Evolutionary conservation across 331 rosid species (phyloP).

Genomic region (Acacia concinna): DNA sequence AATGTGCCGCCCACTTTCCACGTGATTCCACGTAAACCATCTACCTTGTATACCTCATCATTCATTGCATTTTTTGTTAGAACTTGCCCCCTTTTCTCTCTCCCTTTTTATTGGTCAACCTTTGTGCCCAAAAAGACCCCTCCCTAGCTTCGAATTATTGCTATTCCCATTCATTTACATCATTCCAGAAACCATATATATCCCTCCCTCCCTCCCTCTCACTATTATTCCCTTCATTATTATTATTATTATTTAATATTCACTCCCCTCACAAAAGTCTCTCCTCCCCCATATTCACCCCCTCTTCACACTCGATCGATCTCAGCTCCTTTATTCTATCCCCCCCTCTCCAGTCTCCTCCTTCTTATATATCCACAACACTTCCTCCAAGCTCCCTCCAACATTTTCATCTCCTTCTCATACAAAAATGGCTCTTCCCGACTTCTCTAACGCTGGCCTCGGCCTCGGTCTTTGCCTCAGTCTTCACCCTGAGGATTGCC

Average conservation of each 20-base stretch:
- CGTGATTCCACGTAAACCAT: slow-evolving; percentile 62
- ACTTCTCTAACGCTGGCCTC: slow-evolving; percentile 46
- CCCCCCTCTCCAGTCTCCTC: neutral
- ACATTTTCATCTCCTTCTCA: neutral
- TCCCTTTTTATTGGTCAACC: slow-evolving; percentile 57
- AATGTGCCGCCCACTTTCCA: slow-evolving; percentile 56
- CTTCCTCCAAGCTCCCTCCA: no score
- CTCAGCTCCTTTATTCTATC: neutral
- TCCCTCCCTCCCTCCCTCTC: slow-evolving; percentile 8
- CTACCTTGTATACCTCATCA: slow-evolving; percentile 34
- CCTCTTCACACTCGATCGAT: slow-evolving; percentile 26
- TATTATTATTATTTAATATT: slow-evolving; percentile 25
- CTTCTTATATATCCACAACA: neutral
- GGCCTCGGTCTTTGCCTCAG: slow-evolving; percentile 54
- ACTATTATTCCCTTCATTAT: neutral
- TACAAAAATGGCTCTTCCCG: slow-evolving; percentile 46
- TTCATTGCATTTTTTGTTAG: slow-evolving; percentile 18
- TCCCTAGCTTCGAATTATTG: slow-evolving; percentile 28
- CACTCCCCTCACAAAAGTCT: slow-evolving; percentile 30
- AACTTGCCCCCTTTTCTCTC: slow-evolving; percentile 18
- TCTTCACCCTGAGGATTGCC: slow-evolving; percentile 27
- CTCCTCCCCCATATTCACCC: slow-evolving; percentile 1
- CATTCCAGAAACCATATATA: slow-evolving; percentile 33
- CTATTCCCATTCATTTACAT: slow-evolving; percentile 23
- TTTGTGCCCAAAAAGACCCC: slow-evolving; percentile 44